A percentile compares a stretch with the other conserved stretches of the same genome.
Evolutionary conservation across 2,329 filamentous ascomycete species (phyloP).

Genomic region (Penicillium sp.): DNA sequence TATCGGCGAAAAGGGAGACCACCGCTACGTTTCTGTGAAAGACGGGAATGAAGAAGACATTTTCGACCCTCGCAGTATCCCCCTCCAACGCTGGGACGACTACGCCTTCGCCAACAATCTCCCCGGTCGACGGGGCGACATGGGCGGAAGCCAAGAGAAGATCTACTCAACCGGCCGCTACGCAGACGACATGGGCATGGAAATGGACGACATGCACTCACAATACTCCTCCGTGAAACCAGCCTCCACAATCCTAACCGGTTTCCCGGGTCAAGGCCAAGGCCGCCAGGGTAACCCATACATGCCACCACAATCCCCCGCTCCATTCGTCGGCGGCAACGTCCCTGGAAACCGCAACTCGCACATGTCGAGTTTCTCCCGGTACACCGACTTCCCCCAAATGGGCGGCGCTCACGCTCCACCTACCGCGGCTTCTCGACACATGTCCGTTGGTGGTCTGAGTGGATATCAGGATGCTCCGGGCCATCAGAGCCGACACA

Average conservation of each 20-base stretch:
- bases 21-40: constrained; percentile 82
- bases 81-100: constrained; percentile 95
- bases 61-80: constrained; percentile 93
- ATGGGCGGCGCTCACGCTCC: constrained; percentile 33
- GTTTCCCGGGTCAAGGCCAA: constrained; percentile 71
- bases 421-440: constrained; percentile 46
- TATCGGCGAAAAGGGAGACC: constrained; percentile 88
- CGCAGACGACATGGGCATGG: constrained; percentile 74
- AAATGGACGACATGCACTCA: constrained; percentile 98
- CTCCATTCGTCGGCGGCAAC: constrained; percentile 64
- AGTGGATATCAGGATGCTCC: constrained; percentile 49
- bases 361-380: constrained; percentile 71
- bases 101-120: constrained; percentile 86
- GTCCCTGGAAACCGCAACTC: constrained; percentile 60
- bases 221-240: constrained; percentile 91
- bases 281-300: constrained; percentile 61
- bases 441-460: constrained; percentile 65
- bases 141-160: constrained; percentile 66
- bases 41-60: constrained; percentile 64
- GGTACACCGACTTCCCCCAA: constrained; percentile 66
- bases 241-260: constrained; percentile 82
- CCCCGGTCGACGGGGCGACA: constrained; percentile 81
- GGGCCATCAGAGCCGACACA: constrained; percentile 43
- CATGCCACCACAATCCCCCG: constrained; percentile 83
- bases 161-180: constrained; percentile 61